These are phyloP conservation scores for Penicillium lividum DNA, from an alignment of 495 filamentous ascomycete species.

Conservation along the genomic window DNA sequence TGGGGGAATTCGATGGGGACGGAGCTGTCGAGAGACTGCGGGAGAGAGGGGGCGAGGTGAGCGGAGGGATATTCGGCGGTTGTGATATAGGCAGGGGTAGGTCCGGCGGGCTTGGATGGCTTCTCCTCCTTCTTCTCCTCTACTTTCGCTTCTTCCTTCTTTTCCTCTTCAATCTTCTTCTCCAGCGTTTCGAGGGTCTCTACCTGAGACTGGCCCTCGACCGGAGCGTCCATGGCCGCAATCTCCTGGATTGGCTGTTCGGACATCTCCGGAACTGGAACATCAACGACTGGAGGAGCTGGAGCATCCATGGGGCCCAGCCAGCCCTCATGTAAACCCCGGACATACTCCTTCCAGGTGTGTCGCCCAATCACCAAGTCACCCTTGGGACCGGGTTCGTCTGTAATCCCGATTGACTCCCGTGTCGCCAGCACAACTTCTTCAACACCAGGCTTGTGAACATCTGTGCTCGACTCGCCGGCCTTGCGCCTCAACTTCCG, in stretches of 20 bases:
- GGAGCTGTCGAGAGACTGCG: slow-evolving; percentile 62
- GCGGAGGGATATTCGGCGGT: slow-evolving; percentile 66
- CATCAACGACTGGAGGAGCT: slow-evolving; percentile 14
- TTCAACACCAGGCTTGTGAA: slow-evolving; percentile 45
- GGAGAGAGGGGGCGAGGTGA: slow-evolving; percentile 59
- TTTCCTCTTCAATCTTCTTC: slow-evolving; percentile 38
- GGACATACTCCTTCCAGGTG: slow-evolving; percentile 96
- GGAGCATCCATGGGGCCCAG: slow-evolving; percentile 74
- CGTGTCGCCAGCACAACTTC: slow-evolving; percentile 58
- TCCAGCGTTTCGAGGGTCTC: slow-evolving; percentile 11
- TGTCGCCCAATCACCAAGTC: slow-evolving; percentile 90
- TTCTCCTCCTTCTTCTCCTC: slow-evolving; percentile 50
- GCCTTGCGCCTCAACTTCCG: slow-evolving; percentile 61
- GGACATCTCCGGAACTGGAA: slow-evolving; percentile 17
- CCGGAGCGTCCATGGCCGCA: slow-evolving; percentile 24
- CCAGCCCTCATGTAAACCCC: slow-evolving; percentile 95
- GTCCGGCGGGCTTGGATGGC: slow-evolving; percentile 52
- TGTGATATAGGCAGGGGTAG: slow-evolving; percentile 63
- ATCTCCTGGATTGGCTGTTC: slow-evolving; percentile 34
- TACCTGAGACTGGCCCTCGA: slow-evolving; percentile 16
- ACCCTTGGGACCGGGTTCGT: slow-evolving; percentile 72
- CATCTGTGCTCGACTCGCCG: slow-evolving; percentile 50
- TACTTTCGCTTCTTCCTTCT: slow-evolving; percentile 38
- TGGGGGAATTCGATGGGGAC: slow-evolving; percentile 79
- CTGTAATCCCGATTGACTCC: slow-evolving; percentile 59